A percentile compares a stretch with the other conserved stretches of the same genome.
Evolutionary conservation across 805 yeast species (phyloP).

Genomic region (Candida nonsorbophila): DNA sequence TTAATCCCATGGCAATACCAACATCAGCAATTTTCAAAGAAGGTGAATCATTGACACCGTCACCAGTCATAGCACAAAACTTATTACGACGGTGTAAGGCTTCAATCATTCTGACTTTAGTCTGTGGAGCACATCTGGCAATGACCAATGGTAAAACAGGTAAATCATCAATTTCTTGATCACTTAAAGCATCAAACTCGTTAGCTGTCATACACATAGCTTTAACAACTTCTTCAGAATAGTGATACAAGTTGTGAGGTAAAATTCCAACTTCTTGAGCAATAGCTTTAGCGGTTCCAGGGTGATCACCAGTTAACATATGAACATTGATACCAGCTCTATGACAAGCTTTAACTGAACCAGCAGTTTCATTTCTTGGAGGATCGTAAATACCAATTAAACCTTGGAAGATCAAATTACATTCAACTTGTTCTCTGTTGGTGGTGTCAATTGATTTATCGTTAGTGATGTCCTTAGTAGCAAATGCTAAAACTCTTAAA

Average conservation of each 20-base stretch:
- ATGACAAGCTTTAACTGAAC: constrained; percentile 62
- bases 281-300: constrained; percentile 72
- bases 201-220: constrained; percentile 34
- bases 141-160: constrained; percentile 37
- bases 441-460: constrained; percentile 13
- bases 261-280: constrained; percentile 78
- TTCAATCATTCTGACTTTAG: constrained; percentile 37
- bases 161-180: constrained; percentile 26
- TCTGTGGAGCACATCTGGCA: constrained; percentile 38
- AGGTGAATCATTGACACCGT: constrained; percentile 81
- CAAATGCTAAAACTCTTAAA: constrained; percentile 69
- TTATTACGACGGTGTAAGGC: constrained; percentile 33
- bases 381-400: constrained; percentile 78
- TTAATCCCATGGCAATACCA: constrained; percentile 77
- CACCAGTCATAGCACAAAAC: constrained; percentile 43
- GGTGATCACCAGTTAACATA: constrained; percentile 81
- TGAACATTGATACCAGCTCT: constrained; percentile 74
- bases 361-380: constrained; percentile 65
- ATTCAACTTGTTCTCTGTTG: constrained; percentile 42
- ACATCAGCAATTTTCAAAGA: constrained; percentile 72
- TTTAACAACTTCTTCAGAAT: constrained; percentile 26
- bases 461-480: constrained; percentile 32
- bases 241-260: constrained; percentile 42
- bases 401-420: constrained; percentile 53
- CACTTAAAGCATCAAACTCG: constrained; percentile 27